A percentile compares a stretch with the other conserved stretches of the same genome.
Conservation (phyloP, 2,329 filamentous ascomycete species). For the Ophiognomonia clavigignenti-juglandacearum region DNA sequence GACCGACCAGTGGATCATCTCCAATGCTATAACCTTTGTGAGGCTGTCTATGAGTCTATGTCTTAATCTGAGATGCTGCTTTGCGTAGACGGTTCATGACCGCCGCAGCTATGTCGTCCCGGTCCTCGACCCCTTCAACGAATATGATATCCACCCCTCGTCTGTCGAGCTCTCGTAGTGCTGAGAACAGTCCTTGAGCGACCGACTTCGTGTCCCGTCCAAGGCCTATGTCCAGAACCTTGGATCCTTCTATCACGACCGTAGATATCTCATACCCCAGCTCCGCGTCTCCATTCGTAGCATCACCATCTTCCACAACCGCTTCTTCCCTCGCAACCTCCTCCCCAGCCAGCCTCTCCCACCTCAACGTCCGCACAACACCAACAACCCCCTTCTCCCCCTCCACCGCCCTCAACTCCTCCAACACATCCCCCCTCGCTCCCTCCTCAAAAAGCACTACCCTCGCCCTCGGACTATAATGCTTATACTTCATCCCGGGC, state of each 20-base stretch:
- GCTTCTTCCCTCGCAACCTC: slow-evolving; percentile 22
- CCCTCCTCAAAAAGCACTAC: slow-evolving; percentile 74
- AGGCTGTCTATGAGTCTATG: slow-evolving; percentile 5
- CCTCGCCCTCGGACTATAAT: slow-evolving; percentile 87
- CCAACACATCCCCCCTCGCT: slow-evolving; percentile 29
- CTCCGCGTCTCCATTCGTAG: slow-evolving; percentile 18
- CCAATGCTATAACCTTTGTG: not conserved
- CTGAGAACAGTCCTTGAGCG: slow-evolving; percentile 82
- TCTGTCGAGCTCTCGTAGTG: slow-evolving; percentile 78
- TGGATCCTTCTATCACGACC: slow-evolving; percentile 29
- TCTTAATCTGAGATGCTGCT: slow-evolving; percentile 57
- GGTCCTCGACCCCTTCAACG: slow-evolving; percentile 80
- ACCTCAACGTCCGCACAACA: slow-evolving; percentile 51
- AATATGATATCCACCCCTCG: slow-evolving; percentile 77
- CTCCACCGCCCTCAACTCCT: slow-evolving; percentile 24
- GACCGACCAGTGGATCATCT: slow-evolving; percentile 1
- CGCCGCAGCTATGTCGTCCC: slow-evolving; percentile 77
- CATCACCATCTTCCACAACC: slow-evolving; percentile 21
- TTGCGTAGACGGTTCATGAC: slow-evolving; percentile 82
- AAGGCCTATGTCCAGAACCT: slow-evolving; percentile 65
- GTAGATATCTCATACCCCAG: slow-evolving; percentile 33
- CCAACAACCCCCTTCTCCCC: slow-evolving; percentile 34
- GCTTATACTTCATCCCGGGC: slow-evolving; percentile 98
- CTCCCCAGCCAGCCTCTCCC: slow-evolving; percentile 40
- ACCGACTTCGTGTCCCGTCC: slow-evolving; percentile 68